phyloP scores from a whole-genome alignment of 1,139 yeast genomes.

The Hemisphaericaspora lyxosophila region DNA sequence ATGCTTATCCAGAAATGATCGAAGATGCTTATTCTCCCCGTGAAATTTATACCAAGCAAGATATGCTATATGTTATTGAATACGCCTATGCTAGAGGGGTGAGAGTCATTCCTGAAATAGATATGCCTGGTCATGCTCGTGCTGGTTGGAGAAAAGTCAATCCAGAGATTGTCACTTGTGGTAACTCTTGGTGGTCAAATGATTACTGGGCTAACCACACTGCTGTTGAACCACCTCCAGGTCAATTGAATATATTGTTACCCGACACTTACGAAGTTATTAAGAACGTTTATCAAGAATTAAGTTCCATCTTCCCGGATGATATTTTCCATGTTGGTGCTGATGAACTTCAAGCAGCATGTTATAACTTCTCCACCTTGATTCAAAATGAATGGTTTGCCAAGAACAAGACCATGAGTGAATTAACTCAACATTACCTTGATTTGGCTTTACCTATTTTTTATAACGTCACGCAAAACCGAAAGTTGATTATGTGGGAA shows the following conservation, averaged over 20 bases:
- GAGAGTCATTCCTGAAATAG: constrained; percentile 48
- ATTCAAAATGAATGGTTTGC: constrained; percentile 32
- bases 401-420: constrained; percentile 27
- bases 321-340: constrained; percentile 47
- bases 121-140: constrained; percentile 49
- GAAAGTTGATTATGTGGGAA: constrained; percentile 49
- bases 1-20: constrained; percentile 40
- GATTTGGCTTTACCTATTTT: constrained; percentile 39
- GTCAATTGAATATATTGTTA: constrained; percentile 43
- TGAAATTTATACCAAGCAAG: constrained; percentile 36
- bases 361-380: constrained; percentile 34
- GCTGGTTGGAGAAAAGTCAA: constrained; percentile 45
- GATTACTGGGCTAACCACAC: constrained; percentile 25
- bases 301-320: constrained; percentile 36
- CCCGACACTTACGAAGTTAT: constrained; percentile 37
- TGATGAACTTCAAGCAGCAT: constrained; percentile 40
- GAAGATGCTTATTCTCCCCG: constrained; percentile 41
- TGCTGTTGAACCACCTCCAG: constrained; percentile 49
- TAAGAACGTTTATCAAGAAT: constrained; percentile 36
- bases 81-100: constrained; percentile 44
- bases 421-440: constrained; percentile 41
- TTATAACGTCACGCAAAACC: constrained; percentile 16
- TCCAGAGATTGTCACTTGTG: constrained; percentile 36
- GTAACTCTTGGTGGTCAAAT: constrained; percentile 31
- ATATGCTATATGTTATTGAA: constrained; percentile 30